Base-by-base conservation (phyloP, 495 filamentous ascomycete genomes). In the Rusavskia elegans region DNA sequence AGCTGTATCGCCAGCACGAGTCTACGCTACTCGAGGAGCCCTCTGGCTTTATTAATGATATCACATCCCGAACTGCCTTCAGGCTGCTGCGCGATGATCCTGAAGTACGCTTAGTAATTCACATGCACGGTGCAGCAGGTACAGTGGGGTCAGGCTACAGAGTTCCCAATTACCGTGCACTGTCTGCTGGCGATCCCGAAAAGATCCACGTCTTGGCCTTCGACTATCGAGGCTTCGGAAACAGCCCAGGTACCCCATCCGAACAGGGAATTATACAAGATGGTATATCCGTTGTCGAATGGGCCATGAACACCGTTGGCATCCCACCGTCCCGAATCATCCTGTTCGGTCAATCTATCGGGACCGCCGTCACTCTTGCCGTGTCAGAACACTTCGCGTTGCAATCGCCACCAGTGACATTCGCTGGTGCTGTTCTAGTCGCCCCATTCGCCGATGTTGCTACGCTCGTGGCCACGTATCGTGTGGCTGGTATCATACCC, bases 161-260 rank as follows among this genome's bases (percentile, higher is more conserved):
- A 41, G 74, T 80, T 10, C 69, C 73, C 1, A 76, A 76, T 53
- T 85, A 83, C 61, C 81, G 79, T 44, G 69, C 76, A 30, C 62
- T 84, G 10, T 77, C 80, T 5, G 71, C 75, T 44, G 76, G 75
- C 0, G 70, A 76, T 14, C 68, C 68, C 10, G 70, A 71, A 37
- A 73, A 70, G 55, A 74, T 76, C 35, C 81, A 85, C 52, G 71
- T 84, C 27, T 59, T 86, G 0, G 69, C 80, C 16, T 72, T 89
- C 52, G 84, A 89, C 68, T 90, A 90, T 63, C 80, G 87, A 19
- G 87, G 87, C 29, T 92, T 84, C 60, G 86, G 85, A 17, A 73
- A 71, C 44, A 85, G 80, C 44, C 78, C 73, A 5, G 86, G 87
- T 17, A 66, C 64, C 6, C 85, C 87, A 13, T 82, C 82, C 0